phyloP scores from a whole-genome alignment of 805 yeast species.

The Saccharomycopsis sp. region DNA sequence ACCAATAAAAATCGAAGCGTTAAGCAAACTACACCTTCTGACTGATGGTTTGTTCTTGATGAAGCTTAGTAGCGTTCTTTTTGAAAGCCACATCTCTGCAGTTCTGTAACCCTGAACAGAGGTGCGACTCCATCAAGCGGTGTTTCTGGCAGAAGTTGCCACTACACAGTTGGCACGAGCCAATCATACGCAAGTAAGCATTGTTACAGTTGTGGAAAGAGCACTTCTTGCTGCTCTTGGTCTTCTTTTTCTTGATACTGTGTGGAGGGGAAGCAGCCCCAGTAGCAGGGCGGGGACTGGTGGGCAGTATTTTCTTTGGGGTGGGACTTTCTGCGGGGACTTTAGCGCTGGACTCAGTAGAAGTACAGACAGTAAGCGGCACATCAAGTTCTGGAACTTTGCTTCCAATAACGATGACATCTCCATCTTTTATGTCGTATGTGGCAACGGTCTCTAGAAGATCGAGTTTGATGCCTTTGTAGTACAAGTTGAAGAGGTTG shows the following conservation, averaged over 20 bases:
- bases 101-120: slow-evolving; percentile 66
- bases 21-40: slow-evolving; percentile 9
- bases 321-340: background rate
- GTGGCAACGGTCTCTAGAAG: slow-evolving; percentile 15
- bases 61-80: slow-evolving; percentile 75
- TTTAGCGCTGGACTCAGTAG: slow-evolving; percentile 5
- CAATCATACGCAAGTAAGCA: slow-evolving; percentile 59
- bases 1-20: slow-evolving; percentile 6
- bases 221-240: slow-evolving; percentile 39
- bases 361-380: slow-evolving; percentile 9
- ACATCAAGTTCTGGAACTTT: slow-evolving; percentile 12
- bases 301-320: background rate
- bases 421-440: slow-evolving; percentile 14
- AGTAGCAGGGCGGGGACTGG: background rate
- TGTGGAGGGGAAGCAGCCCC: background rate
- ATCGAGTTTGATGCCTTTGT: slow-evolving; percentile 17
- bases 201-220: slow-evolving; percentile 54
- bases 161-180: slow-evolving; percentile 78
- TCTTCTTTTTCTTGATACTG: slow-evolving; percentile 18
- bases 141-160: slow-evolving; percentile 86
- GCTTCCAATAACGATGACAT: slow-evolving; percentile 16
- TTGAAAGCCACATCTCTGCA: slow-evolving; percentile 83
- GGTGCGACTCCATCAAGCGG: slow-evolving; percentile 78
- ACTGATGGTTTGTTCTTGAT: slow-evolving; percentile 72
- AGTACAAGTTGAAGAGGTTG: slow-evolving; percentile 14